Evolutionary conservation across 805 yeast species (phyloP), one percentile per base, ranked within the genome.

Genomic region (Kuraishia piskuri): DNA sequence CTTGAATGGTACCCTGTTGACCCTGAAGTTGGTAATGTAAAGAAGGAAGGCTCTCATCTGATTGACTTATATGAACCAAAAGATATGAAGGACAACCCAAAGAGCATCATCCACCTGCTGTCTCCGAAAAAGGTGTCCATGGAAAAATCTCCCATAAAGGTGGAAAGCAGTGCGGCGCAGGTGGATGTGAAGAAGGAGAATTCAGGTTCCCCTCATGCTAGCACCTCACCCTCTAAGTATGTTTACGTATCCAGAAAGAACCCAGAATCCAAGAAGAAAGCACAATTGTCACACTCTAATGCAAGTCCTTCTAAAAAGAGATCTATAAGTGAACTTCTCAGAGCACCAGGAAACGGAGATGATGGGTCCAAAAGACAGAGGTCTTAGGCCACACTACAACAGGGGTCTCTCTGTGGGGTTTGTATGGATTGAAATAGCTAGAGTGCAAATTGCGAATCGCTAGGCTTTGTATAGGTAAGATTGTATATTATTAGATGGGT

Each of bases 21-120:
- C 2, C 70, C 67, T 24, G 83, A 76, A 21, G 91, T 89, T 10
- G 94, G 94, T 1, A 84, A 81, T 48, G 74, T 79, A 0, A 60
- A 69, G 1, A 76, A 73, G 51, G 78, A 86, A 46, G 75, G 75
- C 1, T 64, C 64, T n/a, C 59, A 69, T 12, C 64, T 79, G 53
- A 68, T 71, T 7, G 58, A 68, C 54, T 12, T 4, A 31, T 31
- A 31, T 31, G 40, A 31, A n/a, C 40, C 40, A 4, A 31, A 31
- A 10, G 40, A 31, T 31, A 31, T 31, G 40, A 31, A 31, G 40
- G 17, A 31, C 17, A 31, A 12, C 14, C 7, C 40, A 31, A 31
- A 31, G 40, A 31, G 40, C 40, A 31, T 31, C 8, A 6, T 31
- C 17, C 40, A 31, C 40, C 14, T 31, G 14, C 14, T 31, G 40